Conservation (phyloP, 2,329 filamentous ascomycete genomes). For the Diaporthe eres region DNA sequence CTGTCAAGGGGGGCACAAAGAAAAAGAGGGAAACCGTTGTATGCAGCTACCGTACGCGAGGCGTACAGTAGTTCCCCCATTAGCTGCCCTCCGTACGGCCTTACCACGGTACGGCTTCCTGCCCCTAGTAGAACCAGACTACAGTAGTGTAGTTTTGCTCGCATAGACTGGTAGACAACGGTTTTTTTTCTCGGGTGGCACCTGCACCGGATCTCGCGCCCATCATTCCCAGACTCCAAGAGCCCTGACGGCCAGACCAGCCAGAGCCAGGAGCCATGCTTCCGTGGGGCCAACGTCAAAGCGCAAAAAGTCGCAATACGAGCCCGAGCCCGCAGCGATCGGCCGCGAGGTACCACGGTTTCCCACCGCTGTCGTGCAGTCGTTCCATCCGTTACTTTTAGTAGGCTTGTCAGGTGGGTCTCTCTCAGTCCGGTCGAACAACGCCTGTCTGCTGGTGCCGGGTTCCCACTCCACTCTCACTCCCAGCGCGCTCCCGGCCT, state of each 20-base stretch:
- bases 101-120: not conserved
- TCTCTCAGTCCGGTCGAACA: not conserved
- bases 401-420: not conserved
- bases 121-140: not conserved
- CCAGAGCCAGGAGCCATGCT: not conserved
- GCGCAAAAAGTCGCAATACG: not conserved
- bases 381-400: not conserved
- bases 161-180: not conserved
- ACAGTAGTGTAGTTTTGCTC: not conserved
- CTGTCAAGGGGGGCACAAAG: not conserved
- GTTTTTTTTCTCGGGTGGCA: not conserved
- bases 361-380: not conserved
- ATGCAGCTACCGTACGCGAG: constrained; percentile 10
- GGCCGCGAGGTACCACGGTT: constrained; percentile 4
- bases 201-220: not conserved
- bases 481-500: not conserved
- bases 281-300: constrained; percentile 8
- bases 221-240: not conserved
- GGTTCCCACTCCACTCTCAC: not conserved
- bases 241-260: not conserved
- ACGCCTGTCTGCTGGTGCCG: not conserved
- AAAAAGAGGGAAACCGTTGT: not conserved
- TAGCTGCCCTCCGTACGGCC: not conserved
- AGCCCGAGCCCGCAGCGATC: not conserved
- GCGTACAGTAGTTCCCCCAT: not conserved